phyloP scores from a whole-genome alignment of 495 filamentous ascomycete species.

The Daldinia grandis region DNA sequence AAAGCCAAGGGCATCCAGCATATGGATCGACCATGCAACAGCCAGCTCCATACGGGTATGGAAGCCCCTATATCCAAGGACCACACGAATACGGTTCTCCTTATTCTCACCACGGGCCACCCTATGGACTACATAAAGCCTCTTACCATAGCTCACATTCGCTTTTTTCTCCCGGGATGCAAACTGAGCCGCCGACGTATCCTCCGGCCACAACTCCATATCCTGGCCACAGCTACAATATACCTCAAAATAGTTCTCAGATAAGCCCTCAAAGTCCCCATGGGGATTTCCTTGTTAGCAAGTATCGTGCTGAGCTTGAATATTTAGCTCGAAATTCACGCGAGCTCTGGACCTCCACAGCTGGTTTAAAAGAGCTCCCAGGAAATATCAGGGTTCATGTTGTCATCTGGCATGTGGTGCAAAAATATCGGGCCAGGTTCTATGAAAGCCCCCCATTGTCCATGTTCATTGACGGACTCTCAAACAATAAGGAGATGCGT shows the following conservation, averaged over 20 bases:
- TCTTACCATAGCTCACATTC: not conserved
- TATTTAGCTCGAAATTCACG: constrained; percentile 65
- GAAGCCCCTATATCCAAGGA: constrained; percentile 32
- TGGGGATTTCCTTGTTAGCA: constrained; percentile 41
- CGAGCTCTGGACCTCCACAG: constrained; percentile 68
- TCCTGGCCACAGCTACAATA: constrained; percentile 43
- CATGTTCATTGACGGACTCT: constrained; percentile 73
- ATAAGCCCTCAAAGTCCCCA: constrained; percentile 25
- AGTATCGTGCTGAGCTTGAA: constrained; percentile 64
- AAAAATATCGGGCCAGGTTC: constrained; percentile 64
- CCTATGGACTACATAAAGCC: constrained; percentile 41
- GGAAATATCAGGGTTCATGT: constrained; percentile 69
- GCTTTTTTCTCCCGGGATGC: constrained; percentile 20
- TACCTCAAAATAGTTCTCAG: constrained; percentile 34
- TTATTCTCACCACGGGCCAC: constrained; percentile 41
- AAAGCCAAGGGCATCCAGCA: constrained; percentile 10
- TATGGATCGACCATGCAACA: constrained; percentile 13
- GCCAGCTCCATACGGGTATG: constrained; percentile 6
- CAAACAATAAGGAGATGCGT: constrained; percentile 69
- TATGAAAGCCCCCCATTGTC: constrained; percentile 62
- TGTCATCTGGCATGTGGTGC: constrained; percentile 67
- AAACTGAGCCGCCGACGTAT: constrained; percentile 24
- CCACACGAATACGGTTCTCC: constrained; percentile 45
- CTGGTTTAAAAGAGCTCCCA: constrained; percentile 68
- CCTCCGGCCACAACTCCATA: constrained; percentile 12